phyloP scores from a whole-genome alignment of 108 stramenopile species.

The Cylindrotheca fusiformis region DNA sequence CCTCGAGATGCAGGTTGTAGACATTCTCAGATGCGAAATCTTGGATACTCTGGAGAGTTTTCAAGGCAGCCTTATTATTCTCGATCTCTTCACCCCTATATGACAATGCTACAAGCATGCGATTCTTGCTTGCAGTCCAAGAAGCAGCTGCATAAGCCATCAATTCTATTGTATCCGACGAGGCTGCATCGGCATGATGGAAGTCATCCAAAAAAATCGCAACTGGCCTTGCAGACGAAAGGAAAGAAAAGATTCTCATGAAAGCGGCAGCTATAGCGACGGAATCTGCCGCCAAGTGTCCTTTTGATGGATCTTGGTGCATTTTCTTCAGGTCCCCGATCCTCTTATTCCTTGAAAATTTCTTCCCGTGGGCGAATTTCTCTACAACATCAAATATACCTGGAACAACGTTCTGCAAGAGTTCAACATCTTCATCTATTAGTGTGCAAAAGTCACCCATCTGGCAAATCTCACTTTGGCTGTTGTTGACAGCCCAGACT shows the following conservation, averaged over 20 bases:
- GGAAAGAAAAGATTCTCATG: constrained; percentile 20
- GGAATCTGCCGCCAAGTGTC: constrained; percentile 2
- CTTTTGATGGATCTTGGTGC: background rate
- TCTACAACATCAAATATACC: background rate
- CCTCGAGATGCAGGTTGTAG: constrained; percentile 1
- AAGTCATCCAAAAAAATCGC: constrained; percentile 47
- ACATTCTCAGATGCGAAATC: background rate
- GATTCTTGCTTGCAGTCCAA: constrained; percentile 2
- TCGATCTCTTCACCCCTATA: constrained; percentile 23
- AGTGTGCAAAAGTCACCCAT: constrained; percentile 16
- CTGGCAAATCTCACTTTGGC: constrained; percentile 9
- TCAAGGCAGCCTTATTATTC: background rate
- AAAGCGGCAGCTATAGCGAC: constrained; percentile 7
- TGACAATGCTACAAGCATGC: constrained; percentile 8
- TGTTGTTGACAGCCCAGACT: constrained; percentile 18
- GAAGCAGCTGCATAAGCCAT: constrained; percentile 4
- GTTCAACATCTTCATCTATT: constrained; percentile 26
- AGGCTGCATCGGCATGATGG: constrained; percentile 47
- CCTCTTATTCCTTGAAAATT: background rate
- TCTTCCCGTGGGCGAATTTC: background rate
- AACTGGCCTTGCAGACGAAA: constrained; percentile 11
- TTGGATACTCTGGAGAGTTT: background rate
- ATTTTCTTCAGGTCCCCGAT: too few species aligned
- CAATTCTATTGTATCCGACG: constrained; percentile 24
- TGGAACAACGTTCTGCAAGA: constrained; percentile 20